Evolutionary conservation across 139 green algal species (phyloP), one percentile per base, ranked within the genome.

Genomic region (Chlorella ohadii): DNA sequence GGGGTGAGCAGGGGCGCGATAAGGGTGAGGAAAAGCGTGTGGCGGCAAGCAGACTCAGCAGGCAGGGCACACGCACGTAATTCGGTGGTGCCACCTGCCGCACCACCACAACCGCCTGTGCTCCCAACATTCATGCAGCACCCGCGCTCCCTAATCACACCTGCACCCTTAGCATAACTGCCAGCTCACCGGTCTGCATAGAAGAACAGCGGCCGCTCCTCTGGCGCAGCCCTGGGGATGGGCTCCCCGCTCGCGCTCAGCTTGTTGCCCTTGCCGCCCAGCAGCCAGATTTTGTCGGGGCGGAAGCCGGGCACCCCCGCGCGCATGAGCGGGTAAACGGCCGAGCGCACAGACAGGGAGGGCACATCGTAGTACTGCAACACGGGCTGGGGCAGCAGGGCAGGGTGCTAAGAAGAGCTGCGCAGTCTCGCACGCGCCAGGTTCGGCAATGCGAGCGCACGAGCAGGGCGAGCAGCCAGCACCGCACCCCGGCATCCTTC

Each of bases 311-410:
- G 13, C 70, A 77, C 28, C 6, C 41, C 41, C 31, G 41, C 70
- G 7, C 31, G 70, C 70, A 77, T 77, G 25, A 59, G 70, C 27
- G 27, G 70, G 27, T 59, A 55, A 0, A 47, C 41, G 0, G 70
- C 70, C 1, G 39, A 20, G 28, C 70, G 39, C 1, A 77, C 39
- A 9, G 70, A 77, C 23, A 59, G 39, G 3, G 70, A 16, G 20
- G 70, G 70, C 6, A 77, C 22, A n/a, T 77, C 70, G 27, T 77
- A 77, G 27, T 77, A 77, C 70, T 77, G 70, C 39, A 22, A 22
- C n/a, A 71, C 9, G 33, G 28, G 64, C 12, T 23, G n/a, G 64
- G 25, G n/a, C n/a, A n/a, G n/a, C n/a, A n/a, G n/a, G n/a, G n/a
- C n/a, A n/a, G n/a, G n/a, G n/a, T n/a, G n/a, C n/a, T n/a, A n/a